phyloP scores from a whole-genome alignment of 1,139 yeast genomes.

The Debaryomyces nepalensis region DNA sequence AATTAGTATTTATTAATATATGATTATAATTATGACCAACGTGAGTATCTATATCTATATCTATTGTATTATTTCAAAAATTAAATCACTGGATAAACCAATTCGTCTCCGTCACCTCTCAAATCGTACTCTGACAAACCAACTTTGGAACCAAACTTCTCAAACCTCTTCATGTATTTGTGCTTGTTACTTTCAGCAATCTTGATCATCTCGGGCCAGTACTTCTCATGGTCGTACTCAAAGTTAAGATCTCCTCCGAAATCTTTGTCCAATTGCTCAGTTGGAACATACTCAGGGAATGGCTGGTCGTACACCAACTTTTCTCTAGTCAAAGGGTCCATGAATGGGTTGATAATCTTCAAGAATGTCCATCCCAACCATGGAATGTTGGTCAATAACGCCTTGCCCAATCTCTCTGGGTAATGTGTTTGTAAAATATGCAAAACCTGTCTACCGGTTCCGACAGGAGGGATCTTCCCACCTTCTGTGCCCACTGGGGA shows the following conservation, averaged over 20 bases:
- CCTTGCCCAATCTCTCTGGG: conserved; percentile 54
- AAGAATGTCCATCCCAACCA: conserved; percentile 54
- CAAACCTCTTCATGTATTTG: conserved; percentile 43
- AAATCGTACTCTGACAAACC: conserved; percentile 72
- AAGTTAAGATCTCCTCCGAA: conserved; percentile 41
- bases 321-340: conserved; percentile 55
- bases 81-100: conserved; percentile 4
- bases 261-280: conserved; percentile 51
- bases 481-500: conserved; percentile 55
- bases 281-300: conserved; percentile 50
- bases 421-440: conserved; percentile 66
- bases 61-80: background rate
- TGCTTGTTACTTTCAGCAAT: conserved; percentile 43
- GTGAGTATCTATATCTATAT: background rate
- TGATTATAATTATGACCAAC: background rate
- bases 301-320: conserved; percentile 55
- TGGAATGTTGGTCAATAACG: conserved; percentile 52
- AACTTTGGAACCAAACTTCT: conserved; percentile 42
- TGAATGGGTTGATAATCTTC: conserved; percentile 52
- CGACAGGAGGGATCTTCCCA: conserved; percentile 80
- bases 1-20: conserved; percentile 6
- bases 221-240: conserved; percentile 46
- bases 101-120: conserved; percentile 57
- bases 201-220: conserved; percentile 49
- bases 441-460: conserved; percentile 74